Percentiles rank a stretch among this genome's conserved stretches.
phyloP scores from a whole-genome alignment of 2,329 filamentous ascomycete species.

The Colletotrichum shisoi region DNA sequence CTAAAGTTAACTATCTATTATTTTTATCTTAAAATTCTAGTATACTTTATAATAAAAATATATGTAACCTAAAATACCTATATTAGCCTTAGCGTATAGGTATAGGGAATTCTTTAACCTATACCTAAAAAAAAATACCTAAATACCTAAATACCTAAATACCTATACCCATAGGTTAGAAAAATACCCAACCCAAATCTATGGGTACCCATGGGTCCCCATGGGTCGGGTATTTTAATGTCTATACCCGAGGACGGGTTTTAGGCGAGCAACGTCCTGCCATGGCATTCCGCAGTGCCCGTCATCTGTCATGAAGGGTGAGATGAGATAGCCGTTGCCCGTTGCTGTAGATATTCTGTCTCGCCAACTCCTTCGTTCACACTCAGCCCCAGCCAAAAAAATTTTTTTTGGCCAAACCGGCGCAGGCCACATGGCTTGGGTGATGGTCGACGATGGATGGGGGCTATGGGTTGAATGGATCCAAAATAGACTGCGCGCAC shows the following conservation, averaged over 20 bases:
- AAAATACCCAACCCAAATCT: too few relatives aligned
- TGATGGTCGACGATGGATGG: slow-evolving; percentile 20
- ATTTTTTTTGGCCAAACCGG: background rate
- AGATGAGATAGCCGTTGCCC: slow-evolving; percentile 9
- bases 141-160: too few relatives aligned
- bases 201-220: too few relatives aligned
- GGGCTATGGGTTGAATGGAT: slow-evolving; percentile 17
- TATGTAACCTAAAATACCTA: too few relatives aligned
- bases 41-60: too few relatives aligned
- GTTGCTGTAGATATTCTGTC: background rate
- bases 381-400: slow-evolving; percentile 12
- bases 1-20: too few relatives aligned
- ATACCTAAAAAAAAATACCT: too few relatives aligned
- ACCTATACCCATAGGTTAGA: too few relatives aligned
- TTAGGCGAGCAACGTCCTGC: background rate
- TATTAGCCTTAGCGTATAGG: too few relatives aligned
- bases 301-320: background rate
- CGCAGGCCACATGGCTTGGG: background rate
- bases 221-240: too few relatives aligned
- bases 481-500: slow-evolving; percentile 28
- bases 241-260: slow-evolving; percentile 5
- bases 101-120: too few relatives aligned
- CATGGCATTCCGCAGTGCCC: background rate
- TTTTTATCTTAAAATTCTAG: too few relatives aligned
- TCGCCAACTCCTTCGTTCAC: background rate